Conservation (phyloP, 129 eudicot species). For the Flaveria sonorensis region DNA sequence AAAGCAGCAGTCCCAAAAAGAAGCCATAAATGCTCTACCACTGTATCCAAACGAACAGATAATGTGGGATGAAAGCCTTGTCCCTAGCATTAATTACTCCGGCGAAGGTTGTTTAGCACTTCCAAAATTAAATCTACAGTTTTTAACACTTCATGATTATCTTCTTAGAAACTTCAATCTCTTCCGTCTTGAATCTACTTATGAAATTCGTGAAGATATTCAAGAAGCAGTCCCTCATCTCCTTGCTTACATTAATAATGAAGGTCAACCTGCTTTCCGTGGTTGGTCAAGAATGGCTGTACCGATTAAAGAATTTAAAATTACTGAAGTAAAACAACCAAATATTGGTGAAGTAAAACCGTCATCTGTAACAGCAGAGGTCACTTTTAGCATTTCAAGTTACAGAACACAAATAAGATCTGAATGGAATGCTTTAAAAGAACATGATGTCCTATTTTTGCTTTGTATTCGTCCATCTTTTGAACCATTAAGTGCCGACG, state of each 20-base stretch:
- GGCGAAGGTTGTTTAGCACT: constrained; percentile 99
- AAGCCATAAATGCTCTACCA: constrained; percentile 94
- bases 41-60: constrained; percentile 93
- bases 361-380: constrained; percentile 85
- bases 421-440: constrained; percentile 94
- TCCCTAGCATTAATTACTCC: constrained; percentile 93
- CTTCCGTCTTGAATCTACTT: constrained; percentile 95
- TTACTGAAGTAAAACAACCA: constrained; percentile 84
- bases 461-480: constrained; percentile 87
- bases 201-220: constrained; percentile 99
- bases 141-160: constrained; percentile 94
- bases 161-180: constrained; percentile 92
- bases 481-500: constrained; percentile 91
- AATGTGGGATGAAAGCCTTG: constrained; percentile 99
- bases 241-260: constrained; percentile 78
- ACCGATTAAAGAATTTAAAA: constrained; percentile 77
- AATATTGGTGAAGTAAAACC: constrained; percentile 99
- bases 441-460: constrained; percentile 90
- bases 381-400: constrained; percentile 86
- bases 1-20: constrained; percentile 89
- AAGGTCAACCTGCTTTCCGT: constrained; percentile 95
- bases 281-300: constrained; percentile 99
- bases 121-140: constrained; percentile 93
- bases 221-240: constrained; percentile 98
- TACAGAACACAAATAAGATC: constrained; percentile 83